Conservation (phyloP, 2,329 filamentous ascomycete genomes). For the Fusarium udum region DNA sequence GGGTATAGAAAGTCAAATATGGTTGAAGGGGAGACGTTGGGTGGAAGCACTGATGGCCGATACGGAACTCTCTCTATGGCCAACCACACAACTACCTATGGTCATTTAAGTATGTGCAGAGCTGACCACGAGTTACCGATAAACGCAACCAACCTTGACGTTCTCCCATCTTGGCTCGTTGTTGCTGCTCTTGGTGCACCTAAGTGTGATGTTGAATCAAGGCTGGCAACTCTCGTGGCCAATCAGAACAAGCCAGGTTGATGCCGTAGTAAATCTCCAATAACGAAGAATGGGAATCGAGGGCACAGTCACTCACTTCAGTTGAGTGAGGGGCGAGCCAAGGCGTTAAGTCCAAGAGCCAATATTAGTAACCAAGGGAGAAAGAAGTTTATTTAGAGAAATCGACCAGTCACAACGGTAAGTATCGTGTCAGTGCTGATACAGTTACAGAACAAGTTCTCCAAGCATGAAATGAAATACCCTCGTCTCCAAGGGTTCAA, state of each 20-base stretch:
- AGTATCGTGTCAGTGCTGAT: constrained; percentile 32
- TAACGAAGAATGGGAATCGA: neutral
- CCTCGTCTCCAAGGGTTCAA: neutral
- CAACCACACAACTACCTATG: neutral
- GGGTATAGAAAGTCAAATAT: neutral
- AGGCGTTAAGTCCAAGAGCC: neutral
- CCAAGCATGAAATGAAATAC: constrained; percentile 4
- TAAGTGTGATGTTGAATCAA: constrained; percentile 29
- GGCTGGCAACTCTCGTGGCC: constrained; percentile 11
- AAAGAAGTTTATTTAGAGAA: neutral
- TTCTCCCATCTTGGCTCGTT: constrained; percentile 4
- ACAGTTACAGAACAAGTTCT: neutral
- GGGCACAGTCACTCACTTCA: neutral
- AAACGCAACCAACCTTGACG: constrained; percentile 23
- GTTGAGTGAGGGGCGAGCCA: neutral
- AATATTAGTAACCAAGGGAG: neutral
- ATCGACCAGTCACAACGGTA: constrained; percentile 38
- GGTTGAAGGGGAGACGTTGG: neutral
- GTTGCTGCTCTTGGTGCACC: constrained; percentile 7
- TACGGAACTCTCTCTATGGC: neutral
- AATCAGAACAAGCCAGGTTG: constrained; percentile 28
- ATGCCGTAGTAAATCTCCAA: constrained; percentile 14
- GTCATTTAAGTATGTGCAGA: neutral
- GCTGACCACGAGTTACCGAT: neutral
- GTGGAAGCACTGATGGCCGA: neutral